Conservation (phyloP, 345 rosid species). For the Clausena lansium region DNA sequence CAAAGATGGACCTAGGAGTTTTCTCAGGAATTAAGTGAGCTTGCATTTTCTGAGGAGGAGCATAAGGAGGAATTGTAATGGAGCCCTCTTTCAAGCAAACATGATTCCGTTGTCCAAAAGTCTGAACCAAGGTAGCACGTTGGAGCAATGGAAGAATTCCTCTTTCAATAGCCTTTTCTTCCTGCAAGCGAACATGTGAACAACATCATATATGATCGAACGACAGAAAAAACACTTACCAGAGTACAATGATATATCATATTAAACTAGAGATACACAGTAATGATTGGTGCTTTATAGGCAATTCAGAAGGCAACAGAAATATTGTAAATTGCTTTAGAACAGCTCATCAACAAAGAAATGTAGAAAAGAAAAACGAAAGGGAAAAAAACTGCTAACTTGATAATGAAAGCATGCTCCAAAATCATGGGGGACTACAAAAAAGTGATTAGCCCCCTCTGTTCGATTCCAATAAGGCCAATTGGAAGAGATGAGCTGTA, state of each 20-base stretch:
- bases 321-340: neutral
- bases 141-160: conserved; percentile 86
- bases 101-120: conserved; percentile 95
- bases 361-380: neutral
- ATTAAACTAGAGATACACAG: neutral
- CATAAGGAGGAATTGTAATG: conserved; percentile 95
- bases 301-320: neutral
- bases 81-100: conserved; percentile 96
- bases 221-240: conserved; percentile 3
- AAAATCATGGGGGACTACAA: conserved; percentile 94
- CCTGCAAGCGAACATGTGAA: conserved; percentile 40
- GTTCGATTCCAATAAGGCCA: conserved; percentile 99
- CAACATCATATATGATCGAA: neutral
- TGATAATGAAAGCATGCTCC: conserved; percentile 99
- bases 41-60: conserved; percentile 98
- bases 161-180: conserved; percentile 96
- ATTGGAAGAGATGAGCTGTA: conserved; percentile 87
- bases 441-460: conserved; percentile 95
- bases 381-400: conserved; percentile 32
- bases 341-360: neutral
- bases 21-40: conserved; percentile 78
- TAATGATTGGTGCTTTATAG: neutral
- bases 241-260: neutral
- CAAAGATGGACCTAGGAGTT: conserved; percentile 92
- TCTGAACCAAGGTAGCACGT: conserved; percentile 96